A percentile compares a stretch with the other conserved stretches of the same genome.
phyloP scores from a whole-genome alignment of 2,329 filamentous ascomycete genomes.

The Colletotrichum agaves region DNA sequence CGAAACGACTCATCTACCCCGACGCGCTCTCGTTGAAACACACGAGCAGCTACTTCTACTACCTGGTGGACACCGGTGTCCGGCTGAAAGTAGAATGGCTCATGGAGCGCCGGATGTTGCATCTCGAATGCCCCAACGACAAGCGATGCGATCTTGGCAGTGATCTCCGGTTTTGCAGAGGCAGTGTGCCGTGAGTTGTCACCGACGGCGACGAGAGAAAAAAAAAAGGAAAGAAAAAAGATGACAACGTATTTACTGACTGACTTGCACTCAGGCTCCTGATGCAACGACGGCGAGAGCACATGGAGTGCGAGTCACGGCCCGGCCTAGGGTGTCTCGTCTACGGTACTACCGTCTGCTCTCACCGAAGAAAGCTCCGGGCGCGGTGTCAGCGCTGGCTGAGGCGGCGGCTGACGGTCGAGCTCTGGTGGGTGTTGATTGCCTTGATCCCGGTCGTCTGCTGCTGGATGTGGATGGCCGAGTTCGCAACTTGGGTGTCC shows the following conservation, averaged over 20 bases:
- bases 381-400: slow-evolving; percentile 61
- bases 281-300: slow-evolving; percentile 68
- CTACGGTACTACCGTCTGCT: slow-evolving; percentile 60
- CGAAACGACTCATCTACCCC: slow-evolving; percentile 71
- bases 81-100: slow-evolving; percentile 76
- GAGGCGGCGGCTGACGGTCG: slow-evolving; percentile 55
- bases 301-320: slow-evolving; percentile 69
- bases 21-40: slow-evolving; percentile 79
- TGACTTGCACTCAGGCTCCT: slow-evolving; percentile 54
- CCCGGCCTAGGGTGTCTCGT: slow-evolving; percentile 67
- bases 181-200: slow-evolving; percentile 63
- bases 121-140: slow-evolving; percentile 73
- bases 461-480: slow-evolving; percentile 51
- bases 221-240: too few species aligned
- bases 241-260: not conserved
- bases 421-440: slow-evolving; percentile 61
- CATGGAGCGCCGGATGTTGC: slow-evolving; percentile 69
- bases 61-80: slow-evolving; percentile 72
- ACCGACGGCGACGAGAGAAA: too few species aligned
- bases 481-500: slow-evolving; percentile 17
- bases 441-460: slow-evolving; percentile 53
- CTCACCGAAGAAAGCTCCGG: slow-evolving; percentile 53
- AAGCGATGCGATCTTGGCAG: slow-evolving; percentile 67
- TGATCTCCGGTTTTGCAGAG: slow-evolving; percentile 69
- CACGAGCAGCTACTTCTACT: slow-evolving; percentile 70